Evolutionary conservation across 2,329 filamentous ascomycete genomes (phyloP).

Genomic region (Phyllachora maydis): DNA sequence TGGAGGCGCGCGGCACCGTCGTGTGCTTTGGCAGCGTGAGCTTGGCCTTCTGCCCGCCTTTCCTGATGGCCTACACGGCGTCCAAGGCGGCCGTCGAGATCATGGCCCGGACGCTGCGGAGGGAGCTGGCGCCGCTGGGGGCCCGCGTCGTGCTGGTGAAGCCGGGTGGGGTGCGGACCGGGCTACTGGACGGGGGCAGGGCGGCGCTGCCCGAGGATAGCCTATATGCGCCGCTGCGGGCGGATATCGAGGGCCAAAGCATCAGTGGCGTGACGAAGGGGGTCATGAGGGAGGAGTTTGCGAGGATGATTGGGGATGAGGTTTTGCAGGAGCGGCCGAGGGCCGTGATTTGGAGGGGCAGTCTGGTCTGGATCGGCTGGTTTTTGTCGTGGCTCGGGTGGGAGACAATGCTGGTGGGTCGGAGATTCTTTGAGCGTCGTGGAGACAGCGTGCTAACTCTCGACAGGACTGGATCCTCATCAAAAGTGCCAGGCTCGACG

Average conservation of each 20-base stretch:
- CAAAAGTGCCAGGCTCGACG: too few relatives aligned
- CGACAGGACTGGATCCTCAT: too few relatives aligned
- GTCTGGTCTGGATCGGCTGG: slow-evolving; percentile 8
- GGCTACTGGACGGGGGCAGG: slow-evolving; percentile 8
- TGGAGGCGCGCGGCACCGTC: slow-evolving; percentile 7
- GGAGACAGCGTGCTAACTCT: too few relatives aligned
- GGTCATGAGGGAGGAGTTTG: slow-evolving; percentile 9
- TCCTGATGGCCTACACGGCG: slow-evolving; percentile 10
- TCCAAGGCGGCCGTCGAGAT: slow-evolving; percentile 11
- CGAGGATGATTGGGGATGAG: slow-evolving; percentile 9
- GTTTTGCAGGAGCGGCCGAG: slow-evolving; percentile 7
- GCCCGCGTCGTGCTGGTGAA: slow-evolving; percentile 10
- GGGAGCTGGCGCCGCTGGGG: slow-evolving; percentile 12
- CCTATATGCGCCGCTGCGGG: slow-evolving; percentile 8
- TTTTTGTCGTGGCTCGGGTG: slow-evolving; percentile 10
- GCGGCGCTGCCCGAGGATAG: slow-evolving; percentile 9
- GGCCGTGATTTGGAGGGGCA: slow-evolving; percentile 10
- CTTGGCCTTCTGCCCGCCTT: slow-evolving; percentile 10
- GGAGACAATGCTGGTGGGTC: slow-evolving; percentile 10
- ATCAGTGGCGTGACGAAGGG: slow-evolving; percentile 8
- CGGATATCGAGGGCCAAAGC: slow-evolving; percentile 8
- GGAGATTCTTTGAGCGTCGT: background rate
- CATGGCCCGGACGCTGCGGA: slow-evolving; percentile 7
- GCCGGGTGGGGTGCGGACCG: slow-evolving; percentile 10
- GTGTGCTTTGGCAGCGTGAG: slow-evolving; percentile 10